Conservation (phyloP, 352 stramenopile species). For the Globisporangium camurandrum region DNA sequence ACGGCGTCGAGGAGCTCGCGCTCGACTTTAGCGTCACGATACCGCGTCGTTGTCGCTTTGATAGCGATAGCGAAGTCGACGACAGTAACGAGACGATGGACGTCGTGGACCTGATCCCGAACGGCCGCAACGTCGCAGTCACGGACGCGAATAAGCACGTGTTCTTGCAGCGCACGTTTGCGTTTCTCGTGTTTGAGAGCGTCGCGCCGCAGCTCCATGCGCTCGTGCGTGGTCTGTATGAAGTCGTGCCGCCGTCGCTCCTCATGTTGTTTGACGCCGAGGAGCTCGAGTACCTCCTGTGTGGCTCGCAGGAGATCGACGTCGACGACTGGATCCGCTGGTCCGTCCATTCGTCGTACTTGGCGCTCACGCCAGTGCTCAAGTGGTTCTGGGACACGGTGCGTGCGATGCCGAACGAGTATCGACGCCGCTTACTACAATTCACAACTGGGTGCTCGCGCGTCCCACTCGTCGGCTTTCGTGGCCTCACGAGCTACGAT, state of each 20-base stretch:
- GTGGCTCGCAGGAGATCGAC: constrained; percentile 90
- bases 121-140: constrained; percentile 74
- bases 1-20: constrained; percentile 38
- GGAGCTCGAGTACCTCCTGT: constrained; percentile 95
- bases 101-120: constrained; percentile 49
- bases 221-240: constrained; percentile 95
- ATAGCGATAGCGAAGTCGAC: not conserved
- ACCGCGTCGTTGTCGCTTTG: not conserved
- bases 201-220: constrained; percentile 85
- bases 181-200: constrained; percentile 91
- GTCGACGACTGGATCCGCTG: constrained; percentile 91
- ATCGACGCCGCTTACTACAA: constrained; percentile 60
- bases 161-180: constrained; percentile 90
- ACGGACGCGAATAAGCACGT: constrained; percentile 93
- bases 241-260: constrained; percentile 91
- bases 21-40: constrained; percentile 61
- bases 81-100: constrained; percentile 3
- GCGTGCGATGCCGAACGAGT: constrained; percentile 76
- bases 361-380: constrained; percentile 25
- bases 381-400: constrained; percentile 79
- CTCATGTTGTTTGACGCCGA: constrained; percentile 95
- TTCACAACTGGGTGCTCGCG: constrained; percentile 78
- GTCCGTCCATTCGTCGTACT: constrained; percentile 40
- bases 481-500: constrained; percentile 73
- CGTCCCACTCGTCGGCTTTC: constrained; percentile 68